These are phyloP conservation scores for Byssoonygena ceratinophila DNA, from an alignment of 2,329 filamentous ascomycete species.

Conservation along the genomic window DNA sequence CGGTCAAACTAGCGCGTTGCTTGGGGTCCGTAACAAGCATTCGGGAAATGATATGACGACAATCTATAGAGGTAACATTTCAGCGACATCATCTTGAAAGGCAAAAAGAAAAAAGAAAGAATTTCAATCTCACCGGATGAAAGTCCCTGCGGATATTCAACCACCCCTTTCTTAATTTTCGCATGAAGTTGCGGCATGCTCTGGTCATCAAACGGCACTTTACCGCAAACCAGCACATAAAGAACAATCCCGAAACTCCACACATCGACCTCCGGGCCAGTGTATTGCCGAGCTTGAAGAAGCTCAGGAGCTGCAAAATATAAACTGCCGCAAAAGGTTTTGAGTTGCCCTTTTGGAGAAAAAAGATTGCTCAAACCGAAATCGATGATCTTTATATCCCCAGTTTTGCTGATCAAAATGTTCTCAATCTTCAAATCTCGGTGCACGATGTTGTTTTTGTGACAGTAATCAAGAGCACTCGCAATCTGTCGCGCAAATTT, in stretches of 20 bases:
- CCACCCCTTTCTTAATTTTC: constrained; percentile 94
- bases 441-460: constrained; percentile 96
- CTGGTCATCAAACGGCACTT: constrained; percentile 97
- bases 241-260: constrained; percentile 99
- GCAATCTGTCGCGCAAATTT: constrained; percentile 97
- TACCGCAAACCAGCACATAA: constrained; percentile 92
- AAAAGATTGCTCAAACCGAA: constrained; percentile 97
- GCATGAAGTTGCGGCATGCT: constrained; percentile 97
- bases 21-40: constrained; percentile 94
- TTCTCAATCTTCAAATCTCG: constrained; percentile 98
- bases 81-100: constrained; percentile 15
- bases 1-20: constrained; percentile 72
- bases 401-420: constrained; percentile 96
- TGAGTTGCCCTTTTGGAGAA: constrained; percentile 70
- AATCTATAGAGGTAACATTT: constrained; percentile 50
- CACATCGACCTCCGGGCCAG: constrained; percentile 89
- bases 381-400: constrained; percentile 98
- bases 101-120: not conserved
- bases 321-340: constrained; percentile 94
- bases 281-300: constrained; percentile 86
- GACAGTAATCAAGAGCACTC: constrained; percentile 92
- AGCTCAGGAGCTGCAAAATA: constrained; percentile 96
- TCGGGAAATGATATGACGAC: constrained; percentile 78
- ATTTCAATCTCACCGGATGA: constrained; percentile 58
- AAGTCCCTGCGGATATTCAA: constrained; percentile 91